A percentile compares a stretch with the other conserved stretches of the same genome.
Conservation (phyloP, 2,329 filamentous ascomycete genomes). For the Chaetomium olivaceum region DNA sequence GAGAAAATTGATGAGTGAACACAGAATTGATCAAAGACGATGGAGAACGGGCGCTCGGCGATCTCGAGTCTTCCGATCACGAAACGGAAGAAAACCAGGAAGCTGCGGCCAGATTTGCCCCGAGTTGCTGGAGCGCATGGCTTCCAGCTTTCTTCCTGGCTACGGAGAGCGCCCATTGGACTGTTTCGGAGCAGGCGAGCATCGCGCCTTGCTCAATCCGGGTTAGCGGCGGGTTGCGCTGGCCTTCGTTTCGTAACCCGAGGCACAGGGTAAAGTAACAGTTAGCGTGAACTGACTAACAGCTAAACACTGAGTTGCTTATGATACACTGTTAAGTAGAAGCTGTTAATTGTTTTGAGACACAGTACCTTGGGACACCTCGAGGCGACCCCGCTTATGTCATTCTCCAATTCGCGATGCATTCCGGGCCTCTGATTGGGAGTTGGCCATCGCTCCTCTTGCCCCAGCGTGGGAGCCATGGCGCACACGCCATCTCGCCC, state of each 20-base stretch:
- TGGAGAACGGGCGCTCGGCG: neutral
- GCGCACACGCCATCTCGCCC: conserved; percentile 23
- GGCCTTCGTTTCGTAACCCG: conserved; percentile 20
- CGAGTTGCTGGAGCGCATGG: neutral
- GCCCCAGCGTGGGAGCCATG: conserved; percentile 21
- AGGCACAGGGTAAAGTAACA: conserved; percentile 6
- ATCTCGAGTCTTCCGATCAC: neutral
- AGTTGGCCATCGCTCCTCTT: conserved; percentile 1
- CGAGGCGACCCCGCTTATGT: conserved; percentile 24
- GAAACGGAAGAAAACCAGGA: neutral
- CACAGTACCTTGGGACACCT: neutral
- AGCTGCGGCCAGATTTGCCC: neutral
- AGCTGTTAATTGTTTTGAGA: no score
- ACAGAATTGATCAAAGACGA: neutral
- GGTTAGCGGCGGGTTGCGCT: conserved; percentile 23
- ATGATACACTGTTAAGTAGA: neutral
- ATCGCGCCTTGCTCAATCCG: conserved; percentile 29
- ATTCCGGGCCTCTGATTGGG: conserved; percentile 26
- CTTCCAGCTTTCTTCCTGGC: neutral
- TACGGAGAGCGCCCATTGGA: conserved; percentile 26
- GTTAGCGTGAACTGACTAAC: neutral
- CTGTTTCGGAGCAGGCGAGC: conserved; percentile 15
- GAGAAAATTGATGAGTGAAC: neutral
- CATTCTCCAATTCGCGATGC: conserved; percentile 19
- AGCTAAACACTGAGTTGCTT: no score